Evolutionary conservation across 495 filamentous ascomycete genomes (phyloP), one percentile per base, ranked within the genome.

Genomic region (Pseudotulostoma volvatum): DNA sequence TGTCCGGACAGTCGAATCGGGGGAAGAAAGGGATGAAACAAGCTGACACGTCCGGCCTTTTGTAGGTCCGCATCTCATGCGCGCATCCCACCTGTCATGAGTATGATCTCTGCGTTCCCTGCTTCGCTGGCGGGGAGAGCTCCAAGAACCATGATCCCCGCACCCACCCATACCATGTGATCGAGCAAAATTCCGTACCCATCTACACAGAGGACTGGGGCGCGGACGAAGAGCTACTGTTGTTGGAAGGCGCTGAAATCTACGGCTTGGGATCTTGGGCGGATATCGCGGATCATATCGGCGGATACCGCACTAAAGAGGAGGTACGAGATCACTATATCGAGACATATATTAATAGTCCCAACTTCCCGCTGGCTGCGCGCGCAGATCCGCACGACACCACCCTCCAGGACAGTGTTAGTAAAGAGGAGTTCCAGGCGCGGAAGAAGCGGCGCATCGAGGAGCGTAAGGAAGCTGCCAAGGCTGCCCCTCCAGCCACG

Each of bases 241-340:
- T 99, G 31, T 61, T 99, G 16, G 92, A 99, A 58, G 90, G 90
- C 11, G 84, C 84, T n/a, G 92, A 99, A 55, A 93, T 82, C 41
- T 99, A 99, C 53, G 90, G 90, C 0, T 64, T 99, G 34, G 90
- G 90, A 4, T 94, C 86, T 3, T 99, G 90, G 90, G 84, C 85
- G 15, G 90, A 99, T 51, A 87, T 99, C 38, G 87, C 90, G 23
- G 87, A 99, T 50, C 90, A 99, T 54, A 95, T 99, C 41, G 90
- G 90, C 11, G 90, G 90, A 13, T 95, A 80, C 47, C 77, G 90
- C 33, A 76, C 73, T 41, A 99, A 93, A 54, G 88, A 95, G 44
- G 90, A 99, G 52, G 92, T 96, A 14, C 70, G 82, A 20, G 78
- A 93, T 40, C 90, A 99, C 48, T 99, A 96, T 49, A 69, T 85